These are phyloP conservation scores for button mushroom (Agaricus bisporus) DNA, from an alignment of 768 basidiomycete species.

Conservation along the genomic window DNA sequence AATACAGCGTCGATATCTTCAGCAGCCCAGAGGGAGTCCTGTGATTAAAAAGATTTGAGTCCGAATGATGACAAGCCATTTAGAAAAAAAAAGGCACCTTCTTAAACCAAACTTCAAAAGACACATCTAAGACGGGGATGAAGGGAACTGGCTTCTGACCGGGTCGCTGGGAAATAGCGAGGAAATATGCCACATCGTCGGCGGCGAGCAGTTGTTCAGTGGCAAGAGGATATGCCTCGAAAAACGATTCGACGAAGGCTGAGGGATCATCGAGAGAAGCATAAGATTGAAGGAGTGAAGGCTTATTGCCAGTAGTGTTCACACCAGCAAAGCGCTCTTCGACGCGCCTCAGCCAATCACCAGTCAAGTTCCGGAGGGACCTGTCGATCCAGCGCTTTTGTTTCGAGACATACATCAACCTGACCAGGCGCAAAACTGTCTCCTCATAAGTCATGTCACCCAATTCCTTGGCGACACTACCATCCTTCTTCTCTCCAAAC, in stretches of 20 bases:
- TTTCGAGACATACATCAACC: slow-evolving; percentile 91
- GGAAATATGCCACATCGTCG: slow-evolving; percentile 94
- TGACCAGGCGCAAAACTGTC: slow-evolving; percentile 83
- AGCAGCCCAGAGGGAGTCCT: slow-evolving; percentile 97
- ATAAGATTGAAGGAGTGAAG: slow-evolving; percentile 84
- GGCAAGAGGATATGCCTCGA: slow-evolving; percentile 78
- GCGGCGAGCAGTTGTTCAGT: slow-evolving; percentile 82
- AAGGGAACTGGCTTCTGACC: slow-evolving; percentile 99
- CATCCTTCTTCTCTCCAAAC: slow-evolving; percentile 98
- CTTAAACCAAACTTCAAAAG: slow-evolving; percentile 99
- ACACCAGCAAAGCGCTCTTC: slow-evolving; percentile 95
- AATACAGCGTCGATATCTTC: slow-evolving; percentile 99
- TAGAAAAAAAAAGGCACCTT: slow-evolving; percentile 52
- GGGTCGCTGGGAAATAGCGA: slow-evolving; percentile 90
- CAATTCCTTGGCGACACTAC: slow-evolving; percentile 74
- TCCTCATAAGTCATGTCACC: slow-evolving; percentile 99
- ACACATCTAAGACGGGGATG: slow-evolving; percentile 90
- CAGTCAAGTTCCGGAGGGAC: slow-evolving; percentile 87
- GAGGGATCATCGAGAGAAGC: slow-evolving; percentile 76
- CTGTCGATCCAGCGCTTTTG: slow-evolving; percentile 91
- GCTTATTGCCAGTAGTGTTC: slow-evolving; percentile 66
- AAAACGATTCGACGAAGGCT: slow-evolving; percentile 75
- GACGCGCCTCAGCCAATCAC: slow-evolving; percentile 94
- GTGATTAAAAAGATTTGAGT: slow-evolving; percentile 10
- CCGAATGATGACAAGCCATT: slow-evolving; percentile 11